A percentile compares a stretch with the other conserved stretches of the same genome.
phyloP scores from a whole-genome alignment of 2,329 filamentous ascomycete species.

The Rhytidhysteron rufulum region DNA sequence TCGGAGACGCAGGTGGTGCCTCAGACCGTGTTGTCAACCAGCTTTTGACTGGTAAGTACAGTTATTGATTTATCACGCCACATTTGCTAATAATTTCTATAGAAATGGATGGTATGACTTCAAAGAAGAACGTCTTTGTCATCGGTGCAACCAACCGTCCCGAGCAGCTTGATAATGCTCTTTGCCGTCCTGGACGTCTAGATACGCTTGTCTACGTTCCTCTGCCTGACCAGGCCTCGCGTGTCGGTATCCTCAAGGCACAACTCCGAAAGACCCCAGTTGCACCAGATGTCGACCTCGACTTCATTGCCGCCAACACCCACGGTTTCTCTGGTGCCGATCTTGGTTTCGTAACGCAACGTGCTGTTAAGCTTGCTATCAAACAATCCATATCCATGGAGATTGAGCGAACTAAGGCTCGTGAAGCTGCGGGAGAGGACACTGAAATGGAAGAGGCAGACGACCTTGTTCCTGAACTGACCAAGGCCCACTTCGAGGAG shows the following conservation, averaged over 20 bases:
- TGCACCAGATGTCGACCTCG: conserved; percentile 77
- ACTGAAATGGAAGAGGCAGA: conserved; percentile 74
- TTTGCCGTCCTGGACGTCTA: conserved; percentile 97
- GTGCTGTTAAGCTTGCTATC: conserved; percentile 98
- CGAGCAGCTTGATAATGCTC: conserved; percentile 95
- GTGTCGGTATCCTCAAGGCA: conserved; percentile 84
- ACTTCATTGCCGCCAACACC: conserved; percentile 92
- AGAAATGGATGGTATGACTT: conserved; percentile 99
- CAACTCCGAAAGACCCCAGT: conserved; percentile 99
- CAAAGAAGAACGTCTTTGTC: conserved; percentile 99
- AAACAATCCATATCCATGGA: conserved; percentile 90
- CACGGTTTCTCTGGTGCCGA: conserved; percentile 99
- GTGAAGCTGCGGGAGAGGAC: conserved; percentile 67
- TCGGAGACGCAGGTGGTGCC: conserved; percentile 93
- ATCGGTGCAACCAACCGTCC: conserved; percentile 98
- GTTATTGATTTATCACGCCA: conserved; percentile 1
- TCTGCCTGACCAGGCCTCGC: conserved; percentile 85
- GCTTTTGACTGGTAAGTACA: conserved; percentile 79
- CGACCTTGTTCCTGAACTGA: conserved; percentile 93
- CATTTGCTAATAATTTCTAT: conserved; percentile 22
- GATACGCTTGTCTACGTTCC: conserved; percentile 98
- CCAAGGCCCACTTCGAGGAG: conserved; percentile 96
- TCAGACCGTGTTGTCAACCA: conserved; percentile 99
- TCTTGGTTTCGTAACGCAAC: conserved; percentile 97
- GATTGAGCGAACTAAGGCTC: conserved; percentile 85